Conservation (phyloP, 805 yeast genomes). For the Metschnikowia continentalis region DNA sequence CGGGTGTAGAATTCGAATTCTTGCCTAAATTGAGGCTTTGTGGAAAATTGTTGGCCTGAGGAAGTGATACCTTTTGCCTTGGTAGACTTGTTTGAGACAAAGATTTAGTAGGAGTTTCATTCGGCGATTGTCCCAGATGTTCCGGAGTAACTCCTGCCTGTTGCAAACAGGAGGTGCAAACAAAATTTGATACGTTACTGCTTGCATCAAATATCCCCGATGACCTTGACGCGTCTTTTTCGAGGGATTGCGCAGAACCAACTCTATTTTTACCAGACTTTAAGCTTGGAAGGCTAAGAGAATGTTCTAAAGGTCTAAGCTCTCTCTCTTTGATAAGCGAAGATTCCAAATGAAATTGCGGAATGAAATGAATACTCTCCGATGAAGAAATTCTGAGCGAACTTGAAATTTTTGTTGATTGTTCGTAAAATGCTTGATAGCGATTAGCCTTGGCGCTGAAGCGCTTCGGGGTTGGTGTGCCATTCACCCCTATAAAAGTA, state of each 20-base stretch:
- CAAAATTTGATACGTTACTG: neutral
- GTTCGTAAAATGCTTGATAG: conserved; percentile 47
- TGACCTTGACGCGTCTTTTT: neutral
- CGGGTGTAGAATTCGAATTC: neutral
- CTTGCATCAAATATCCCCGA: neutral
- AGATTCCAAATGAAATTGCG: neutral
- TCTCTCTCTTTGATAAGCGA: neutral
- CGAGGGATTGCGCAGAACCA: neutral
- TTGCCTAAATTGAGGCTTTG: neutral
- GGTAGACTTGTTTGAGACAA: neutral
- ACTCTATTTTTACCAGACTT: conserved; percentile 4
- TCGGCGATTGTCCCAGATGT: neutral
- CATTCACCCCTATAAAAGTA: conserved; percentile 5
- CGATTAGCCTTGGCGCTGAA: conserved; percentile 43
- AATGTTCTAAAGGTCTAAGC: conserved; percentile 16
- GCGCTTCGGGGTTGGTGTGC: conserved; percentile 24
- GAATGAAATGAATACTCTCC: conserved; percentile 24
- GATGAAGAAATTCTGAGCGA: conserved; percentile 37
- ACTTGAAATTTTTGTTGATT: conserved; percentile 39
- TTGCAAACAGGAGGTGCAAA: neutral
- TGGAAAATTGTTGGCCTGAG: neutral
- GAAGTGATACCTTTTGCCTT: neutral
- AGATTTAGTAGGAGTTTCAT: neutral
- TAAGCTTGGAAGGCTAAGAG: conserved; percentile 21
- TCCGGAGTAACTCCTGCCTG: neutral